Base-by-base conservation (phyloP, 441 rosid genomes). In the Macaranga tanarius region DNA sequence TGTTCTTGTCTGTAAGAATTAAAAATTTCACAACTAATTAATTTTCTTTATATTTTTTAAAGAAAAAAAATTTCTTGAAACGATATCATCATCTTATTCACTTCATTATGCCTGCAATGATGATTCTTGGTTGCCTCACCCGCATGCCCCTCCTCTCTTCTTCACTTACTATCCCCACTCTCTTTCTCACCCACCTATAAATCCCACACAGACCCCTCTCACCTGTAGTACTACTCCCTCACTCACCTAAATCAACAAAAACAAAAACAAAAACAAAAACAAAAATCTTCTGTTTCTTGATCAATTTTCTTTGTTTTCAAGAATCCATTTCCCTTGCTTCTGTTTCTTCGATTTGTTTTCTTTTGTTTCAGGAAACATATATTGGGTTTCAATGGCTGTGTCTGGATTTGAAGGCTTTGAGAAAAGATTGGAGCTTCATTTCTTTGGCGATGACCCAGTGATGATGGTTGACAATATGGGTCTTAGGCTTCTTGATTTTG, bases 351-450 rank as follows among this genome's bases (percentile, higher is more conserved):
- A n/a, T 69, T 59, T 59, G 48, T 42, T 38, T 11, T 7, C 54
- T 42, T 38, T 15, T 7, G 10, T 42, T 42, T 9, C 47, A 42
- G 8, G 47, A 42, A 7, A 42, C 8, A 5, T 31, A 55, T 22
- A 2, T 26, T 57, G 0, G 8, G 17, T 52, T 13, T 17, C 75
- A 69, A 92, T 92, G 98, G 93, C 99, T 38, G 84, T 75, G 65
- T 90, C 97, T 11, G 99, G 98, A 2, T 95, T 95, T 75, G 99
- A 95, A 78, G 99, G 99, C 2, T 95, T 91, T 62, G 99, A 95
- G 86, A 95, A 95, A 79, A 83, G 99, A 48, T 85, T 95, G 50
- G 99, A 95, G 85, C 97, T 95, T 74, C 91, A 83, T 22, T 95
- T 95, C 85, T 86, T 75, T 51, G 84, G 87, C 17, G 85, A 86